Conservation (phyloP, 148 eudicot species). For the Heliosperma pusillum region DNA sequence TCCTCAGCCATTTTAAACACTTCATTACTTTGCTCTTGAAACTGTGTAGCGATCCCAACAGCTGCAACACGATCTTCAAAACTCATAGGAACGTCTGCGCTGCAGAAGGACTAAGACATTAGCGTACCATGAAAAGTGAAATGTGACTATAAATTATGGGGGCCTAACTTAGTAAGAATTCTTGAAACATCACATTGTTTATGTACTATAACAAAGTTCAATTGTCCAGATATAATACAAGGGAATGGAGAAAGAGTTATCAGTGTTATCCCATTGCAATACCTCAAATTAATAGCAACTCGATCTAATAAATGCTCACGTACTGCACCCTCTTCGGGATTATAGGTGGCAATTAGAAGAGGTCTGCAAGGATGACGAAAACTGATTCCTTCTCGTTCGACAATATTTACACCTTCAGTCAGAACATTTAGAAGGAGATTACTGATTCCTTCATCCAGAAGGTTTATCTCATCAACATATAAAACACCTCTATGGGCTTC, state of each 20-base stretch:
- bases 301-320: constrained; percentile 95
- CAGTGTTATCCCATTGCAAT: constrained; percentile 17
- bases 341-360: constrained; percentile 87
- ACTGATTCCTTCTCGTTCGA: constrained; percentile 98
- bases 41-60: constrained; percentile 89
- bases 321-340: constrained; percentile 98
- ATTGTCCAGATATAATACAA: neutral
- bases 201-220: constrained; percentile 11
- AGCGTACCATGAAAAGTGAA: constrained; percentile 11
- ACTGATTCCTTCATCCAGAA: constrained; percentile 93
- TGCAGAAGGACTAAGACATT: constrained; percentile 50
- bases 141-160: neutral
- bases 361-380: constrained; percentile 99
- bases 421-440: constrained; percentile 94
- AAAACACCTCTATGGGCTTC: constrained; percentile 99
- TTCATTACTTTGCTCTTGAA: constrained; percentile 71
- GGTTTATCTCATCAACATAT: constrained; percentile 96
- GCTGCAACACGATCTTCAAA: constrained; percentile 99
- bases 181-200: neutral
- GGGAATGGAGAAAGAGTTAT: neutral
- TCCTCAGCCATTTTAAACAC: constrained; percentile 86
- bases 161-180: neutral
- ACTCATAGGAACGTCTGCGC: constrained; percentile 99
- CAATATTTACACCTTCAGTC: constrained; percentile 91
- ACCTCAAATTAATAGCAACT: constrained; percentile 91